Base-by-base conservation (phyloP, 805 yeast species). In the Barnettozyma wickerhamii region DNA sequence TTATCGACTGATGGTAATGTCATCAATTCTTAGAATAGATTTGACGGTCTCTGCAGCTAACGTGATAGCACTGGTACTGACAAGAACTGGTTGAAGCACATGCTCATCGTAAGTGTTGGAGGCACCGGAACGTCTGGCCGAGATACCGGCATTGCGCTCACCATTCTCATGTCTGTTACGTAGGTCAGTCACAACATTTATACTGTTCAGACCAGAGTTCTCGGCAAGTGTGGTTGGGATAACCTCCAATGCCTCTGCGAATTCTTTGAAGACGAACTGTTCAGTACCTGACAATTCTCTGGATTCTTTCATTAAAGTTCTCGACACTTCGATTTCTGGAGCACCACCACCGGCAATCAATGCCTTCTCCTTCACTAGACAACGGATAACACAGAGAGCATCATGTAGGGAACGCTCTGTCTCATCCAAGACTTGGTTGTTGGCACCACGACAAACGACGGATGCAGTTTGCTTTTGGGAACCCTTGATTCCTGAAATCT, bases 291-390 rank as follows among this genome's bases (percentile, higher is more conserved):
- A 70, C 5, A 96, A 80, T 55, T 84, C 82, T 68, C 91, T 91
- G 46, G 98, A 96, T 31, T 84, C 82, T 55, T 81, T 90, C 62
- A 83, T 85, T 58, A 93, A 95, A 10, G 97, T 96, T 65, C 86
- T 86, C 10, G 97, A 84, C 95, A 93, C 91, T 55, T 89, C 74
- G 95, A 93, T 82, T 60, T 91, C 99, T 34, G 98, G 95, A 6
- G 99, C 98, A 55, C 98, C 99, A 49, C 99, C 99, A 55, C 99
- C 99, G 12, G 98, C 96, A 66, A 93, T 89, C 59, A 96, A 86
- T 55, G 91, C 80, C 14, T 96, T 85, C 55, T 88, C 95, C 52
- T 77, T 80, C 84, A 61, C 95, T 69, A 48, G 84, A 72, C 41
- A 88, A 95, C 17, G 96, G 89, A 86, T 48, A 85, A 75, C 40